phyloP scores from a whole-genome alignment of 495 filamentous ascomycete species.

The Tuber aestivum region DNA sequence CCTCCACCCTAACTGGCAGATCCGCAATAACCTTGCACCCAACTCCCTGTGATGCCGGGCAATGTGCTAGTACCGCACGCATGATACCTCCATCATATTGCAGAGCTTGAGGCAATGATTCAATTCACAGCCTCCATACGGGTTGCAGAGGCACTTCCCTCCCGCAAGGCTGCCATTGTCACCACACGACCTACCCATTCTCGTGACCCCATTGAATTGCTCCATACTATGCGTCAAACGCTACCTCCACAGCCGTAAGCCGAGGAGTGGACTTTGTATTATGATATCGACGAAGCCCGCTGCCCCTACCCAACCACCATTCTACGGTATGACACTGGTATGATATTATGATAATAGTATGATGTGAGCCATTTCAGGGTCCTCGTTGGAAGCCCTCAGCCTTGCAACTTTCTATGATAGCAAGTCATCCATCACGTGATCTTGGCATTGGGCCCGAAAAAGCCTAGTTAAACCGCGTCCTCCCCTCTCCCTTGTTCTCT shows the following conservation, averaged over 20 bases:
- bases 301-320: neutral
- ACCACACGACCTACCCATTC: neutral
- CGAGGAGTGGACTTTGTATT: neutral
- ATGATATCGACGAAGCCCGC: neutral
- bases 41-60: neutral
- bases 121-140: neutral
- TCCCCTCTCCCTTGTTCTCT: constrained; percentile 5
- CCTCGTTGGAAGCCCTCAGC: neutral
- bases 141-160: neutral
- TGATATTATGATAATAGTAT: neutral
- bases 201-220: neutral
- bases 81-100: too few species aligned
- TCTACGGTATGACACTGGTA: neutral
- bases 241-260: neutral
- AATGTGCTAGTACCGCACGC: neutral
- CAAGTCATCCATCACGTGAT: constrained; percentile 3
- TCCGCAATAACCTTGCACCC: neutral
- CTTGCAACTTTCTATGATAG: neutral
- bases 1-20: neutral
- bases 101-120: neutral
- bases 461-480: constrained; percentile 3
- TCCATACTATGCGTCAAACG: neutral
- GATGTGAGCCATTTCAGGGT: neutral
- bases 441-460: neutral
- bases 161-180: neutral